These are phyloP conservation scores for Golubevia pallescens DNA, from an alignment of 1,284 basidiomycete genomes.

Conservation along the genomic window DNA sequence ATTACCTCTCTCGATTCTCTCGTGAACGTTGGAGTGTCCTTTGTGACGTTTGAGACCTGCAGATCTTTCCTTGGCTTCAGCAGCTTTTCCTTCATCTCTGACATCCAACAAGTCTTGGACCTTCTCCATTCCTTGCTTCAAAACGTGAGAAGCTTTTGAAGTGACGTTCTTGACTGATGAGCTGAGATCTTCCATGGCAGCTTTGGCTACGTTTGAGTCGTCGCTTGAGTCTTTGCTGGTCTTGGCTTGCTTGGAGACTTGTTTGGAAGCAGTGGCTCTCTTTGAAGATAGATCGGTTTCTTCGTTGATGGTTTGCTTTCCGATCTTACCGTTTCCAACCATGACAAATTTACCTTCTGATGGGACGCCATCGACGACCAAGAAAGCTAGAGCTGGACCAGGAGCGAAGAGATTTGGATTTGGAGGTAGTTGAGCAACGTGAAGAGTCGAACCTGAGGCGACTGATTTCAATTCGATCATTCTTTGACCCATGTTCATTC, in stretches of 20 bases:
- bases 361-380: constrained; percentile 53
- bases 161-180: background rate
- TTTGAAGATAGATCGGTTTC: too few relatives aligned
- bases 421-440: constrained; percentile 45
- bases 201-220: too few relatives aligned
- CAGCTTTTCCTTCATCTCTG: background rate
- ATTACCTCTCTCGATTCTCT: background rate
- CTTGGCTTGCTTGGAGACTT: too few relatives aligned
- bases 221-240: too few relatives aligned
- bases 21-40: background rate
- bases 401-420: constrained; percentile 52
- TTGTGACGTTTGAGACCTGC: background rate
- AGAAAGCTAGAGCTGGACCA: constrained; percentile 55
- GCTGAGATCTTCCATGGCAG: background rate
- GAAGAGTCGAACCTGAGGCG: constrained; percentile 15
- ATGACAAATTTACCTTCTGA: constrained; percentile 50
- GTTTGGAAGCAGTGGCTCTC: too few relatives aligned
- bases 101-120: background rate
- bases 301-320: constrained; percentile 32
- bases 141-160: background rate
- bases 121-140: background rate
- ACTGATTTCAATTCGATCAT: constrained; percentile 24
- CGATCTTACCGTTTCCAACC: constrained; percentile 50
- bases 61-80: background rate
- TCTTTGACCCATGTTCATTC: constrained; percentile 10